Evolutionary conservation across 2,329 filamentous ascomycete species (phyloP), one percentile per base, ranked within the genome.

Genomic region (Stromatinia cepivora): DNA sequence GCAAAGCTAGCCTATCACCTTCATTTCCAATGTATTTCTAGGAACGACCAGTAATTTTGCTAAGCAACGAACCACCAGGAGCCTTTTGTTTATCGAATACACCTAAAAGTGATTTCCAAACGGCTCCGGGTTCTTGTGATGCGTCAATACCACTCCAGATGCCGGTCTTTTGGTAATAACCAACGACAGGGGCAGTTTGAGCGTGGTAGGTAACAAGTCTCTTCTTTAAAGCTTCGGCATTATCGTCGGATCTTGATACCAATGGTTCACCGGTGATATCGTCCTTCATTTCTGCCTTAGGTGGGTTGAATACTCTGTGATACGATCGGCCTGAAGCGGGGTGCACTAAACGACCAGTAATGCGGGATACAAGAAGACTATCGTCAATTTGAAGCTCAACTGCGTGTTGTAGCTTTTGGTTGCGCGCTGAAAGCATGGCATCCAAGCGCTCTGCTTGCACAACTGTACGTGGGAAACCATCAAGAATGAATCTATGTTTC

Each of bases 291-390:
- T 87, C 78, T 77, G 88, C 83, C 88, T 97, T 97, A 78, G 95
- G 95, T 65, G 95, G 95, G 88, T 97, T 98, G 90, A 99, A 99
- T 81, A 95, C 91, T 83, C 91, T 95, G 89, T 99, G 95, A 86
- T 99, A 99, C 76, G 92, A 93, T 79, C 95, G 93, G 75, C 95
- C 95, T 69, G 94, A 97, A 66, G 94, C 94, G 70, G 94, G 94
- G 86, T 99, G 95, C 77, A 99, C 86, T 72, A 99, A 86, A 78
- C 95, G 94, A 78, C 95, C 95, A 71, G 95, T 99, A 82, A 99
- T 98, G 79, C 95, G 92, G 75, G 94, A 90, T 72, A 99, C 94
- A 71, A 99, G 89, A 70, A 99, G 90, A 54, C 87, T 87, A 80
- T 98, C 95, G 82, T 98, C 94, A 79, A 99, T 98, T 83, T 98